Evolutionary conservation across 345 rosid species (phyloP), one percentile per base, ranked within the genome.

Genomic region (Camelina laxa): DNA sequence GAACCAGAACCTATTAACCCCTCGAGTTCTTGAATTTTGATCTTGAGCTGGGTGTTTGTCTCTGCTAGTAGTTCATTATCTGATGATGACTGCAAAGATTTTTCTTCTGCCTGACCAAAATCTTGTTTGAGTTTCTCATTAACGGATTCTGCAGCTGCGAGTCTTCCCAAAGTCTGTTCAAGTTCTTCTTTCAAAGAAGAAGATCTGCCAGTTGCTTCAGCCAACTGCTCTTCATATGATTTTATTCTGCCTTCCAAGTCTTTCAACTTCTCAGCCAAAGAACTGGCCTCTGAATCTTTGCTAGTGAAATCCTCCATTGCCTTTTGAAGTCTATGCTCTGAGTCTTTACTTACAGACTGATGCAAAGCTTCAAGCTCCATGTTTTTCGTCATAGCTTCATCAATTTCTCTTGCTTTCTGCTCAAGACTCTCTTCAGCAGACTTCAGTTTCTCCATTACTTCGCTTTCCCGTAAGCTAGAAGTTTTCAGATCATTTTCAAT

Each of bases 21-120:
- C 67, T 92, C 85, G 69, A 92, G 94, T 73, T 92, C 98, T 54
- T 86, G 87, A 21, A 91, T 80, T 82, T 84, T 87, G 65, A 64
- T 76, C 76, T 89, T 89, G n/a, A 92, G 96, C 73, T 92, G 95
- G 72, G 76, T 82, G 81, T 89, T 96, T 49, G 95, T 86, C 85
- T 84, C 91, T 20, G 81, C 87, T 57, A 92, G 78, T 27, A 89
- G 83, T 71, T 87, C 88, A 68, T 82, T 89, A 42, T 96, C 95
- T 19, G 89, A 86, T 39, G 57, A 69, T 47, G 93, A 80, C 75
- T 82, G 88, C 45, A 86, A 79, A 56, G 80, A 86, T 80, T 81
- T 89, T 56, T 77, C 82, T 78, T 88, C 88, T 61, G 83, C 86
- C 84, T 86, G 90, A 49, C 42, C 58, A 15, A 87, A 78, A 80